Evolutionary conservation across 1,284 basidiomycete species (phyloP).

Genomic region (Tylopilus orsonianus): DNA sequence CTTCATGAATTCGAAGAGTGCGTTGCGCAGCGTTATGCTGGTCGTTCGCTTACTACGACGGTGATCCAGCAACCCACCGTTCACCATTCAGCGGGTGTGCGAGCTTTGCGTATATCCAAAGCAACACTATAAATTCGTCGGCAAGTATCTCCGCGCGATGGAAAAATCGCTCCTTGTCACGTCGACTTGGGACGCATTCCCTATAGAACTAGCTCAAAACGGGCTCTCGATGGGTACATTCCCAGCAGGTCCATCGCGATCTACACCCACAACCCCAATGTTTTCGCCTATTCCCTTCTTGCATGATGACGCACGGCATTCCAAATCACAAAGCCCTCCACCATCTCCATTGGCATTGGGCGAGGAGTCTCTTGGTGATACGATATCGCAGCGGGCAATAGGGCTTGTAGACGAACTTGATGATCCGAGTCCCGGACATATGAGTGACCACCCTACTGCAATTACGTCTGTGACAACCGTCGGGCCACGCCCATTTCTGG

Average conservation of each 20-base stretch:
- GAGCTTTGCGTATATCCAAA: conserved; percentile 79
- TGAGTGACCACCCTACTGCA: conserved; percentile 75
- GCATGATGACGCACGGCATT: conserved; percentile 72
- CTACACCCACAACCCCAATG: conserved; percentile 69
- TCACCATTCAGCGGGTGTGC: conserved; percentile 90
- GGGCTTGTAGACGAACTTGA: conserved; percentile 82
- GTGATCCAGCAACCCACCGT: conserved; percentile 65
- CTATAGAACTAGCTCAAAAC: conserved; percentile 46
- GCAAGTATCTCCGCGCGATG: conserved; percentile 90
- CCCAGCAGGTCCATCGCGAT: conserved; percentile 44
- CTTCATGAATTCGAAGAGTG: conserved; percentile 80
- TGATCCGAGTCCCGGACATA: conserved; percentile 75
- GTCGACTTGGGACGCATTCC: conserved; percentile 73
- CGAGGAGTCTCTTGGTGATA: conserved; percentile 33
- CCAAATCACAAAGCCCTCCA: conserved; percentile 72
- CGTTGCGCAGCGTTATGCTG: conserved; percentile 28
- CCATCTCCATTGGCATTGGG: conserved; percentile 64
- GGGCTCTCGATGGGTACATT: conserved; percentile 42
- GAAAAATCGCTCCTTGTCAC: conserved; percentile 87
- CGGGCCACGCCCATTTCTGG: conserved; percentile 46
- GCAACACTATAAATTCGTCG: conserved; percentile 73
- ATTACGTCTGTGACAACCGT: conserved; percentile 64
- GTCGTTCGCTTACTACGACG: conserved; percentile 15
- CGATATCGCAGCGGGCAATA: conserved; percentile 49
- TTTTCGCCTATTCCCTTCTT: conserved; percentile 85